A percentile compares a stretch with the other conserved stretches of the same genome.
These are phyloP conservation scores for Tuber brumale DNA, from an alignment of 495 filamentous ascomycete genomes.

Conservation along the genomic window DNA sequence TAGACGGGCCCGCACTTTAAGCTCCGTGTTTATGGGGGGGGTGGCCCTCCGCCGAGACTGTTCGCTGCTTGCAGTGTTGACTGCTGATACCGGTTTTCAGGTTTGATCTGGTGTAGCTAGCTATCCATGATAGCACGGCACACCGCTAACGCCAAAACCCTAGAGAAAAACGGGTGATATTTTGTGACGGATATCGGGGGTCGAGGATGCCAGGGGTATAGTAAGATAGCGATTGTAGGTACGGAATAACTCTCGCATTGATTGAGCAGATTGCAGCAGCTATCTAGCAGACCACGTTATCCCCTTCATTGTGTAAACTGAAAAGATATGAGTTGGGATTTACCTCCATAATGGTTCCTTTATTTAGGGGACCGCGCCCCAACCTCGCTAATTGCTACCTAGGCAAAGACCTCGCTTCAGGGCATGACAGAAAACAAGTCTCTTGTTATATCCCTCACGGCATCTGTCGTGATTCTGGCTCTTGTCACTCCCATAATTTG, in stretches of 20 bases:
- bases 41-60: not conserved
- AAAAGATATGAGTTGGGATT: not conserved
- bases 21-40: not conserved
- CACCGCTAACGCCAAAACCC: too few species aligned
- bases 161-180: not conserved
- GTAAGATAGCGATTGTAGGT: not conserved
- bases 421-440: not conserved
- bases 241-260: not conserved
- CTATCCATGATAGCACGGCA: not conserved
- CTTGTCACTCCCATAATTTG: conserved; percentile 39
- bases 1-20: not conserved
- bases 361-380: too few species aligned
- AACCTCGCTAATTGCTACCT: not conserved
- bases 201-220: not conserved
- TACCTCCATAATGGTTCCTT: not conserved
- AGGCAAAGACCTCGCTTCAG: not conserved
- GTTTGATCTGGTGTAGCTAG: not conserved
- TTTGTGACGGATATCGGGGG: not conserved
- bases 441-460: not conserved
- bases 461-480: not conserved
- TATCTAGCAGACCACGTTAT: not conserved
- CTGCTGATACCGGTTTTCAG: not conserved
- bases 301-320: not conserved
- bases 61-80: not conserved
- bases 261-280: not conserved